Percentiles rank a stretch among this genome's conserved stretches.
These are phyloP conservation scores for Microbotryomycetes sp. DNA, from an alignment of 1,284 basidiomycete genomes.

Conservation along the genomic window DNA sequence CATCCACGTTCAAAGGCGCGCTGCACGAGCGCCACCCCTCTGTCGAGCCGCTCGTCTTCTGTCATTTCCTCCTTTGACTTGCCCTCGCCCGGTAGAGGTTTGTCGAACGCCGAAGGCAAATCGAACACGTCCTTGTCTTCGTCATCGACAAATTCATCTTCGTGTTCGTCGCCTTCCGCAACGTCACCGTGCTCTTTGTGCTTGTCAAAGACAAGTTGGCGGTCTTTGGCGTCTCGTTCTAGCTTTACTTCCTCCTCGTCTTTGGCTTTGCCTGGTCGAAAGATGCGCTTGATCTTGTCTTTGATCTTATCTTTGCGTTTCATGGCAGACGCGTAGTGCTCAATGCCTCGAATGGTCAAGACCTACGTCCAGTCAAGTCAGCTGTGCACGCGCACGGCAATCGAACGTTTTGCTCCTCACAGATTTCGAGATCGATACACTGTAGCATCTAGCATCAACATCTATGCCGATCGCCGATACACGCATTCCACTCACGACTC, in stretches of 20 bases:
- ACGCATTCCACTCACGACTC: conserved; percentile 46
- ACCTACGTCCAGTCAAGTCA: conserved; percentile 10
- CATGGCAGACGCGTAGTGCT: conserved; percentile 39
- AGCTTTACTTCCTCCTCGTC: conserved; percentile 30
- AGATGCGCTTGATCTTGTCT: conserved; percentile 8
- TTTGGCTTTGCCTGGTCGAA: background rate
- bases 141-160: conserved; percentile 2
- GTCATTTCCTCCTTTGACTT: conserved; percentile 32
- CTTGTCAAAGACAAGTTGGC: conserved; percentile 12
- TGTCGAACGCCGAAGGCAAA: background rate
- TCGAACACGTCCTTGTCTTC: background rate
- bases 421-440: conserved; percentile 12
- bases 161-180: conserved; percentile 1
- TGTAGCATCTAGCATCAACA: background rate
- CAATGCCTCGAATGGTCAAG: conserved; percentile 37
- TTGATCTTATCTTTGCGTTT: conserved; percentile 38
- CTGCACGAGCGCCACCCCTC: conserved; percentile 32
- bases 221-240: conserved; percentile 28
- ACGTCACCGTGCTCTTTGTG: conserved; percentile 26
- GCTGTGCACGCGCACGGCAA: conserved; percentile 9
- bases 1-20: conserved; percentile 23
- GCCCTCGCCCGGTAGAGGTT: conserved; percentile 29
- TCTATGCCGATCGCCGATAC: conserved; percentile 23
- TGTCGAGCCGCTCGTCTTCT: conserved; percentile 31
- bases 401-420: background rate